Percentiles rank a stretch among this genome's conserved stretches.
Conservation (phyloP, 1,284 basidiomycete species). For the Exobasidium rhododendri region DNA sequence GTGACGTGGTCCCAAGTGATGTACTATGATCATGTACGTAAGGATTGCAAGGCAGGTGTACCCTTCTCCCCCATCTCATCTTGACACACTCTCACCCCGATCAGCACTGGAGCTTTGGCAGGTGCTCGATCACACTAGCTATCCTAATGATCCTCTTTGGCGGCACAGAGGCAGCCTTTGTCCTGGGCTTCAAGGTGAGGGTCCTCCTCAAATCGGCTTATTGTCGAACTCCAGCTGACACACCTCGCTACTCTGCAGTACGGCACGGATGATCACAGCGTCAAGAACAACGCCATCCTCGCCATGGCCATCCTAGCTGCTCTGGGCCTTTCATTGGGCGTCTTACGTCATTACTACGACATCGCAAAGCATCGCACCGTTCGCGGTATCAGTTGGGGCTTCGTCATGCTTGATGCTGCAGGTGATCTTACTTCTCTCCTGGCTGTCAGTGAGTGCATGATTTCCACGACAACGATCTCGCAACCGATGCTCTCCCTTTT, state of each 20-base stretch:
- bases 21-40: slow-evolving; percentile 24
- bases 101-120: slow-evolving; percentile 11
- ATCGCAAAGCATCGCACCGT: slow-evolving; percentile 27
- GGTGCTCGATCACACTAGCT: not conserved
- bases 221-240: not conserved
- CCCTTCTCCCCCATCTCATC: not conserved
- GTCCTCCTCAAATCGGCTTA: not conserved
- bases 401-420: slow-evolving; percentile 30
- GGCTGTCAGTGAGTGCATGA: slow-evolving; percentile 18
- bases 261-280: not conserved
- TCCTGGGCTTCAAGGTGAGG: slow-evolving; percentile 15
- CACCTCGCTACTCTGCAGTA: slow-evolving; percentile 7
- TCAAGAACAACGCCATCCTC: slow-evolving; percentile 3
- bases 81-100: not conserved
- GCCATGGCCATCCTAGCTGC: slow-evolving; percentile 26
- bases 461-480: not conserved
- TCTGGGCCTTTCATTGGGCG: slow-evolving; percentile 22
- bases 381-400: slow-evolving; percentile 26
- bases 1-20: slow-evolving; percentile 31
- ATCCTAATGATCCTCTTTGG: slow-evolving; percentile 9
- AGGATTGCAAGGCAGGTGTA: not conserved
- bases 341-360: slow-evolving; percentile 32
- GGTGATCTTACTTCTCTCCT: slow-evolving; percentile 28
- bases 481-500: not conserved
- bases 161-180: not conserved